Percentiles rank a stretch among this genome's conserved stretches.
These are phyloP conservation scores for Medakamo hakoo DNA, from an alignment of 139 green algal species.

Conservation along the genomic window DNA sequence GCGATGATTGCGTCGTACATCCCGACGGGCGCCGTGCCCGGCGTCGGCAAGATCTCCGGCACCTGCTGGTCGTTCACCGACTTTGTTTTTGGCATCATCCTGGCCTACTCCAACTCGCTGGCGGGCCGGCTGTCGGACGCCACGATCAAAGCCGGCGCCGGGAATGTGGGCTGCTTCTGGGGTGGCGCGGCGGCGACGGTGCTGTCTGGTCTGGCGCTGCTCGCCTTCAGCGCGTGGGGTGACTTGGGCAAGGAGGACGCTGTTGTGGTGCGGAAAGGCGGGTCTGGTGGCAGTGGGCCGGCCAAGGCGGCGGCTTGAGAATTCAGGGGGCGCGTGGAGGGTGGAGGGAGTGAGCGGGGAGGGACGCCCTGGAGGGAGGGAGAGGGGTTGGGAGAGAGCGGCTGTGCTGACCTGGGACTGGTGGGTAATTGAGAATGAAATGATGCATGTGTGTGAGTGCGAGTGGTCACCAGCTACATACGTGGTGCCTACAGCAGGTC, in stretches of 20 bases:
- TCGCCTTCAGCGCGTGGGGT: slow-evolving; percentile 37
- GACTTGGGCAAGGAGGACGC: slow-evolving; percentile 34
- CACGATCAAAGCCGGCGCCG: slow-evolving; percentile 19
- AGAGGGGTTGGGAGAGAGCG: too few species aligned
- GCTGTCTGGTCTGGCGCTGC: slow-evolving; percentile 28
- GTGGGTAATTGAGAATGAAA: too few species aligned
- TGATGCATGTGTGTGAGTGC: too few species aligned
- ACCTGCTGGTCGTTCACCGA: slow-evolving; percentile 71
- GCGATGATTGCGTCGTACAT: slow-evolving; percentile 52
- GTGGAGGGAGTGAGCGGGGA: too few species aligned
- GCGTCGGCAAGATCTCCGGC: slow-evolving; percentile 50
- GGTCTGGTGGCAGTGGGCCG: not conserved
- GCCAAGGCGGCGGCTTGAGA: too few species aligned
- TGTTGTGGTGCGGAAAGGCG: too few species aligned
- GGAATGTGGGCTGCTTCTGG: slow-evolving; percentile 60
- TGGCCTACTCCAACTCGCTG: slow-evolving; percentile 48
- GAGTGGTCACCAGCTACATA: too few species aligned
- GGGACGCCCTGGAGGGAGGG: too few species aligned
- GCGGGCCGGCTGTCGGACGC: slow-evolving; percentile 48
- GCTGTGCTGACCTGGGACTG: too few species aligned
- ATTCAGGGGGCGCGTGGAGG: too few species aligned
- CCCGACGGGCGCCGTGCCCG: slow-evolving; percentile 27
- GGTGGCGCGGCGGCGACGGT: slow-evolving; percentile 35
- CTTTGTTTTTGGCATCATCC: slow-evolving; percentile 43
- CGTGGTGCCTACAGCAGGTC: too few species aligned